Evolutionary conservation across 2,329 filamentous ascomycete species (phyloP), one percentile per base, ranked within the genome.

Genomic region (Aspergillus oerlinghausenensis): DNA sequence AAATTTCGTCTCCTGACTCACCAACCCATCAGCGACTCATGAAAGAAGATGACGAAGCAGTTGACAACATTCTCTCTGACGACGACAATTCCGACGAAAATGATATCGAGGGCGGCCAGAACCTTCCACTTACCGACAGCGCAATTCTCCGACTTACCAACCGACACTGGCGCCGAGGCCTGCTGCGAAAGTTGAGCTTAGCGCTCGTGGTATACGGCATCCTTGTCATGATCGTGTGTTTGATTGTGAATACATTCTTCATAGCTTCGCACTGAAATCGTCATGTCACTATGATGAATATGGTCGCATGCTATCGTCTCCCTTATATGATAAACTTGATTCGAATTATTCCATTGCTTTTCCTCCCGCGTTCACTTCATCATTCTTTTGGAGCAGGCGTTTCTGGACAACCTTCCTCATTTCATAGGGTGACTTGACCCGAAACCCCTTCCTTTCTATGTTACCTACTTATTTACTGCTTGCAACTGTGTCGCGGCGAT

Each of bases 1-100:
- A 97, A 75, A 97, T 99, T 58, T 95, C 91, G 11, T 86, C 90
- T 25, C 94, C 94, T 0, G 88, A 96, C 55, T 93, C 90, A 48
- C 83, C 87, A 28, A 86, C 93, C 60, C 92, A 97, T 66, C 93
- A 96, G 71, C 85, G 88, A 14, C 79, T 97, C 9, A 79, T 91
- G 60, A 97, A 97, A 72, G 92, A 94, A 67, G 91, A 97, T 63
- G 94, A 97, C 65, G 88, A 89, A 50, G 81, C 80, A 26, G 80
- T 80, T 8, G 80, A 79, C 1, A 84, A 83, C 40, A 79, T 82
- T 0, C 77, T 84, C 60, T 69, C 75, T 29, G 69, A 67, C 3
- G 64, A 63, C 25, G 67, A 66, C 28, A 64, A 68, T 8, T 68
- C 68, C 9, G 68, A 73, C 1, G 64, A 68, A 32, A 68, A 72